A percentile compares a stretch with the other conserved stretches of the same genome.
Evolutionary conservation across 768 basidiomycete species (phyloP).

Genomic region (Exidia glandulosa): DNA sequence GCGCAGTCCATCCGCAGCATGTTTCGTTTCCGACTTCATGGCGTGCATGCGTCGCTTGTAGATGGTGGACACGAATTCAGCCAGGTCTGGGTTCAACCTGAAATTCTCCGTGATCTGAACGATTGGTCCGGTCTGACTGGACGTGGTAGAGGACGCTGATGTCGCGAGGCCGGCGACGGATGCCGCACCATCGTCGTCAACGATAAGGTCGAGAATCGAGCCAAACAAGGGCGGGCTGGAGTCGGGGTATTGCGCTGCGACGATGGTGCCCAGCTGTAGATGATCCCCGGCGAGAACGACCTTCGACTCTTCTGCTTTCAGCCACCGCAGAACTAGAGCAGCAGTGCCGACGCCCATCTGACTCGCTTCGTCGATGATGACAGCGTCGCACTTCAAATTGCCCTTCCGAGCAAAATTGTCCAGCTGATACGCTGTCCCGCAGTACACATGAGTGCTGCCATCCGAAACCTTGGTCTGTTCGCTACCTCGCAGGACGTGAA

Average conservation of each 20-base stretch:
- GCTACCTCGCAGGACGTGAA: slow-evolving; percentile 31
- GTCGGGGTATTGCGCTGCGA: slow-evolving; percentile 35
- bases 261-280: slow-evolving; percentile 40
- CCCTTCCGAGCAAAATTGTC: slow-evolving; percentile 40
- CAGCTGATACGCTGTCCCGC: slow-evolving; percentile 20
- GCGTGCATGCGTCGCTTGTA: slow-evolving; percentile 25
- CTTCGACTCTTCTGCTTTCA: slow-evolving; percentile 22
- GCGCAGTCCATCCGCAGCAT: slow-evolving; percentile 26
- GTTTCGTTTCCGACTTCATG: slow-evolving; percentile 38
- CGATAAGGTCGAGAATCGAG: slow-evolving; percentile 37
- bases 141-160: slow-evolving; percentile 10
- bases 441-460: slow-evolving; percentile 2
- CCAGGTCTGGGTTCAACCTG: slow-evolving; percentile 39
- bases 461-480: slow-evolving; percentile 20
- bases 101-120: slow-evolving; percentile 44
- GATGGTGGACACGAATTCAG: slow-evolving; percentile 43
- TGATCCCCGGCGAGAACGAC: slow-evolving; percentile 42
- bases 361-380: slow-evolving; percentile 41
- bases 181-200: slow-evolving; percentile 15
- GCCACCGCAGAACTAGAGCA: slow-evolving; percentile 33
- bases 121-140: slow-evolving; percentile 26
- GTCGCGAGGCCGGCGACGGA: neutral
- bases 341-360: slow-evolving; percentile 37
- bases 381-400: slow-evolving; percentile 26
- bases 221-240: slow-evolving; percentile 33